These are phyloP conservation scores for Pneumocystis sp. DNA, from an alignment of 1,139 yeast genomes.

Conservation along the genomic window DNA sequence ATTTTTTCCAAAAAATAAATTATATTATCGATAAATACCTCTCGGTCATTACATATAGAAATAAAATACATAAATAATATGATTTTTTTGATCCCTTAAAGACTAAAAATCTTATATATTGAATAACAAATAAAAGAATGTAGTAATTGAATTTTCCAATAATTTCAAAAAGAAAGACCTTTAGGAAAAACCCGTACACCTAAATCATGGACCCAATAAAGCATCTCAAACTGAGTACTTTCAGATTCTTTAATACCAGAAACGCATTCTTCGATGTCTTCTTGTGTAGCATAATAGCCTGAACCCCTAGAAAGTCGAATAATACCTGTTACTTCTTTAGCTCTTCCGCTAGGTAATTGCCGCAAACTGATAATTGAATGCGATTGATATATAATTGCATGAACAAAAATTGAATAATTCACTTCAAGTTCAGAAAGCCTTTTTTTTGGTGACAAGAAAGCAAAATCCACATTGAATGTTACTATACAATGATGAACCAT, in stretches of 20 bases:
- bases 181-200: slow-evolving; percentile 11
- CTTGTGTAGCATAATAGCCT: slow-evolving; percentile 5
- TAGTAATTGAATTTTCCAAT: neutral
- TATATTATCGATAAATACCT: too few relatives aligned
- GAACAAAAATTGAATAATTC: neutral
- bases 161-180: slow-evolving; percentile 2
- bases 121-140: neutral
- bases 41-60: too few relatives aligned
- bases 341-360: slow-evolving; percentile 12
- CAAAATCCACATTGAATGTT: neutral
- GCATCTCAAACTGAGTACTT: slow-evolving; percentile 10
- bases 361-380: slow-evolving; percentile 12
- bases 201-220: slow-evolving; percentile 11
- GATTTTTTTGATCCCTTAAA: too few relatives aligned
- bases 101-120: neutral
- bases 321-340: slow-evolving; percentile 14
- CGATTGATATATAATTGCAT: slow-evolving; percentile 6
- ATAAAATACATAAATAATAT: too few relatives aligned
- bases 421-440: neutral
- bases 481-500: neutral
- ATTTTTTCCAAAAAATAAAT: too few relatives aligned
- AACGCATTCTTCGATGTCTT: neutral
- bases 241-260: neutral
- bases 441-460: neutral
- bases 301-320: slow-evolving; percentile 11